Evolutionary conservation across 441 rosid species (phyloP).

Genomic region (Adansonia rubrostipa): DNA sequence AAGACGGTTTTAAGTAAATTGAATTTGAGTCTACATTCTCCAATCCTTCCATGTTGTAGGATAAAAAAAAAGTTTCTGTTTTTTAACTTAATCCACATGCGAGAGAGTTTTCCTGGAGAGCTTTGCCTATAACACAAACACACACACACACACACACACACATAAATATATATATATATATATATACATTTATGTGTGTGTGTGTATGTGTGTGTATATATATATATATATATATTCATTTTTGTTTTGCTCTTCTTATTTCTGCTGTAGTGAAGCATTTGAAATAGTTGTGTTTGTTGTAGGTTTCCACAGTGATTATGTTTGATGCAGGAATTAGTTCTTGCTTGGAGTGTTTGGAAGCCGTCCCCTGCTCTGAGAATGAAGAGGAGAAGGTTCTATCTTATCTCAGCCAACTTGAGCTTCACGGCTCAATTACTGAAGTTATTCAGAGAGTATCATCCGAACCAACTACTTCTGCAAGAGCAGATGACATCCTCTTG

Average conservation of each 20-base stretch:
- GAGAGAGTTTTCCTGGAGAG: background rate
- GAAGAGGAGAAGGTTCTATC: conserved; percentile 75
- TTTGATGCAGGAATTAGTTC: conserved; percentile 72
- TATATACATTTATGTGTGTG: background rate
- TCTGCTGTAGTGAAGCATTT: conserved; percentile 9
- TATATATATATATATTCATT: too few relatives aligned
- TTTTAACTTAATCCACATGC: background rate
- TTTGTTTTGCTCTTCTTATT: background rate
- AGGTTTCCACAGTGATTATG: conserved; percentile 82
- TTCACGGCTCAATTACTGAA: conserved; percentile 49
- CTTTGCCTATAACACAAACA: too few relatives aligned
- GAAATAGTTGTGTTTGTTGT: conserved; percentile 24
- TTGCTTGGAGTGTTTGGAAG: conserved; percentile 87
- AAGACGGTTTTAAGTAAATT: background rate
- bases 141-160: too few relatives aligned
- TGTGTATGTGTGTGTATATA: too few relatives aligned
- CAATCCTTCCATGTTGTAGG: background rate
- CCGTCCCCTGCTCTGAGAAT: conserved; percentile 88
- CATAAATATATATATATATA: too few relatives aligned
- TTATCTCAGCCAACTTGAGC: conserved; percentile 68
- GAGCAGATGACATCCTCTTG: conserved; percentile 70
- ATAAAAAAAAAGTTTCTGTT: background rate
- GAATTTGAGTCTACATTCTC: background rate
- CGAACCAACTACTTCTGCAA: conserved; percentile 53
- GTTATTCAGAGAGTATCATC: conserved; percentile 82